Evolutionary conservation across 2,329 filamentous ascomycete genomes (phyloP), one percentile per base, ranked within the genome.

Genomic region (Nothomitra cinnamomea): DNA sequence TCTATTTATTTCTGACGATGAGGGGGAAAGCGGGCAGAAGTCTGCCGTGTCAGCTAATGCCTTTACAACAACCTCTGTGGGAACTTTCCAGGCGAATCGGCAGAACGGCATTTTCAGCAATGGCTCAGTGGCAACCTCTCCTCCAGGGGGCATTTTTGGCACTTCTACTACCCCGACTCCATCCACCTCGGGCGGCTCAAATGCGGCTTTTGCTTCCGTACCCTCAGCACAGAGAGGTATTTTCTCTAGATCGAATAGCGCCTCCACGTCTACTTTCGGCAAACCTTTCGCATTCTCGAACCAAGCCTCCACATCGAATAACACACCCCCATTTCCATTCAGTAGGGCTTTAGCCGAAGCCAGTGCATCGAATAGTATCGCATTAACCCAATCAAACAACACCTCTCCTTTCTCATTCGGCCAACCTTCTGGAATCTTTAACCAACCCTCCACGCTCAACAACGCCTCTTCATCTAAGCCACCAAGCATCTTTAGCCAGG

Each of bases 1-100:
- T 53, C 57, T 64, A 19, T 64, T 64, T 52, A 52, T 61, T 13
- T 54, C 57, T 28, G 60, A 61, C 12, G 63, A 68, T 25, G 61
- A 62, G n/a, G 64, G 64, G 17, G 48, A 25, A 36, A 13, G 10
- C 8, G 19, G 21, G 3, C 13, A 17, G 25, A 35, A 5, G 5
- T 24, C 22, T 15, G 25, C 13, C n/a, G 10, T 35, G 19, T n/a
- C 24, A 28, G 32, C 12, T 35, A 21, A 21, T 13, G 25, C 12
- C 41, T 36, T 12, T 12, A 5, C 21, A 21, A 10, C 12, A 53
- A 17, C 24, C 22, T 3, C 17, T 28, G 5, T 3, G 4, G 10
- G n/a, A n/a, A n/a, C 50, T 21, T 24, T 32, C 13, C 17, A 32
- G 17, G 4, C 19, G 5, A 22, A 28, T 21, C 22, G 19, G 25